phyloP scores from a whole-genome alignment of 495 filamentous ascomycete genomes.

The Hapsidospora chrysogenum region DNA sequence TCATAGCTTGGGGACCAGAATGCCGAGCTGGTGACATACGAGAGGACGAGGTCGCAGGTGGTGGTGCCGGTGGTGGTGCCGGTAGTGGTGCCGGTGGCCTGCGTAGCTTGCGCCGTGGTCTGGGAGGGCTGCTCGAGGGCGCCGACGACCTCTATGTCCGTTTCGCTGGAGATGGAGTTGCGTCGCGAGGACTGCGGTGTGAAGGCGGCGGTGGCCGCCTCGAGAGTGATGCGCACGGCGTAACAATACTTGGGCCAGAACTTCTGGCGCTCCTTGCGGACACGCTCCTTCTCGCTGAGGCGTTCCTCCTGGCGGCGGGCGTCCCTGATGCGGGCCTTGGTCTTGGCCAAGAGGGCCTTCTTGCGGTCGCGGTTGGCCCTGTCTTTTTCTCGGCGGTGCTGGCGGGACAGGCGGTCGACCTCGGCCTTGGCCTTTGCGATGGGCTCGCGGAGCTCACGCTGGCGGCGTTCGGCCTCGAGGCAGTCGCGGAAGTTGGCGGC shows the following conservation, averaged over 20 bases:
- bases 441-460: constrained; percentile 21
- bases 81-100: constrained; percentile 3
- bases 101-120: constrained; percentile 7
- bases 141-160: constrained; percentile 12
- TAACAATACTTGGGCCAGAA: constrained; percentile 45
- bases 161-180: constrained; percentile 28
- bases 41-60: constrained; percentile 35
- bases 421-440: constrained; percentile 16
- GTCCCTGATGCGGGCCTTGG: constrained; percentile 21
- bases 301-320: constrained; percentile 23
- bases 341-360: constrained; percentile 9
- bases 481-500: constrained; percentile 26
- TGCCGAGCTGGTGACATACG: constrained; percentile 45
- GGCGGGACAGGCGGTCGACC: constrained; percentile 10
- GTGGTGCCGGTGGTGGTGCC: constrained; percentile 6
- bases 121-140: constrained; percentile 9
- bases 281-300: constrained; percentile 28
- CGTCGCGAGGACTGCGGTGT: constrained; percentile 40
- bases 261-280: constrained; percentile 30
- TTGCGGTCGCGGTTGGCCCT: constrained; percentile 1
- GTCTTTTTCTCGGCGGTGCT: constrained; percentile 10
- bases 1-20: constrained; percentile 54
- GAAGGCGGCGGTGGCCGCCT: constrained; percentile 19
- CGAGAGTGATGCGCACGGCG: constrained; percentile 38
- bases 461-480: constrained; percentile 11